Percentiles rank a stretch among this genome's conserved stretches.
Evolutionary conservation across 1,284 basidiomycete genomes (phyloP).

Genomic region (Tilletia caries): DNA sequence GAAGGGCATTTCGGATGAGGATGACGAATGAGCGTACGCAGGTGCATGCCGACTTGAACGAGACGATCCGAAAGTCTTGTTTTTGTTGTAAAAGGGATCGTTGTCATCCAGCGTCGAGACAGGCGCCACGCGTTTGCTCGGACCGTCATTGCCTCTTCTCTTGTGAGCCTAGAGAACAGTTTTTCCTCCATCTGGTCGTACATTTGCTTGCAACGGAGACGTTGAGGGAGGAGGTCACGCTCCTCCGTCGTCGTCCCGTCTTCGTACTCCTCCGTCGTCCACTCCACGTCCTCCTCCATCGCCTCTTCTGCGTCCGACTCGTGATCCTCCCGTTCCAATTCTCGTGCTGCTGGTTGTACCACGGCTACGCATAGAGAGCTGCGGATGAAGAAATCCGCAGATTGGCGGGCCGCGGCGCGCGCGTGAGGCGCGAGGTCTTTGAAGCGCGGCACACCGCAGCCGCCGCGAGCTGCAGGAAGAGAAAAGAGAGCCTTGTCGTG

Average conservation of each 20-base stretch:
- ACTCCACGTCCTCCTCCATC: too few relatives aligned
- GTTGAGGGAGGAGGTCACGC: too few relatives aligned
- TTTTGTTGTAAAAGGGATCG: background rate
- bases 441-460: background rate
- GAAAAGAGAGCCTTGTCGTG: background rate
- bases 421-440: background rate
- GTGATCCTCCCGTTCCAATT: background rate
- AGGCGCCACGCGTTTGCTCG: background rate
- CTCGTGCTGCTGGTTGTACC: background rate
- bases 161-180: background rate
- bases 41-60: background rate
- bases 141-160: background rate
- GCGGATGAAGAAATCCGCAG: background rate
- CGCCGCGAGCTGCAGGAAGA: background rate
- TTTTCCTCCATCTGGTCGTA: too few relatives aligned
- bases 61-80: background rate
- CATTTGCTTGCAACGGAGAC: too few relatives aligned
- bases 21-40: background rate
- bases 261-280: too few relatives aligned
- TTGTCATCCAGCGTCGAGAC: background rate
- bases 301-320: too few relatives aligned
- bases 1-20: background rate
- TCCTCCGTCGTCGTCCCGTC: too few relatives aligned
- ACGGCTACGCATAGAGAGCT: too few relatives aligned
- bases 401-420: background rate